Percentiles rank a stretch among this genome's conserved stretches.
phyloP scores from a whole-genome alignment of 2,329 filamentous ascomycete species.

The Ophiostoma sp. region DNA sequence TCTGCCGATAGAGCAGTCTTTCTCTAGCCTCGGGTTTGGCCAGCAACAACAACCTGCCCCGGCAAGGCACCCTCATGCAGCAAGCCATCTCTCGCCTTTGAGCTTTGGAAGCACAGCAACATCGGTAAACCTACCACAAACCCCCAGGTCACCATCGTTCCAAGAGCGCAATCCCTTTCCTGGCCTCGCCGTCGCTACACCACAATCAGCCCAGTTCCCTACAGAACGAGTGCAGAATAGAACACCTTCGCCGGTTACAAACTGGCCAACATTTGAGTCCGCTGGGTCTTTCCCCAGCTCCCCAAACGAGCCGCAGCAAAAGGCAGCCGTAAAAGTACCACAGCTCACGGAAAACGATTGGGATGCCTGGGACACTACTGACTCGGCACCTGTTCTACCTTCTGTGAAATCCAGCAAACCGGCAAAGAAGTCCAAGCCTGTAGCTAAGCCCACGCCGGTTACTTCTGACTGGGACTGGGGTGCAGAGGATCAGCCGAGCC shows the following conservation, averaged over 20 bases:
- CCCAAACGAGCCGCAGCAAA: neutral
- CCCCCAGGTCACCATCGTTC: slow-evolving; percentile 49
- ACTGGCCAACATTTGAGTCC: slow-evolving; percentile 41
- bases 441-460: slow-evolving; percentile 6
- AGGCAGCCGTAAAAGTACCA: slow-evolving; percentile 18
- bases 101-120: slow-evolving; percentile 31
- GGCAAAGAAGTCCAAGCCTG: neutral
- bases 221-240: slow-evolving; percentile 32
- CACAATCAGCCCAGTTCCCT: slow-evolving; percentile 33
- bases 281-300: slow-evolving; percentile 12
- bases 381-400: slow-evolving; percentile 7
- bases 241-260: slow-evolving; percentile 40
- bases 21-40: neutral
- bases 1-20: slow-evolving; percentile 2
- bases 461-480: slow-evolving; percentile 47
- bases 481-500: slow-evolving; percentile 33
- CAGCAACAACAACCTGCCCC: neutral
- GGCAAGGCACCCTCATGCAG: slow-evolving; percentile 27
- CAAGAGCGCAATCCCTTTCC: slow-evolving; percentile 50
- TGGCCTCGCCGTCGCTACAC: slow-evolving; percentile 44
- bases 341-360: slow-evolving; percentile 41
- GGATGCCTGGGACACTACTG: slow-evolving; percentile 36
- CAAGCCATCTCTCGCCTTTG: slow-evolving; percentile 32
- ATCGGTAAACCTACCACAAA: slow-evolving; percentile 34
- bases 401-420: neutral